Evolutionary conservation across 805 yeast genomes (phyloP), one percentile per base, ranked within the genome.

Genomic region (Starmera amethionina): DNA sequence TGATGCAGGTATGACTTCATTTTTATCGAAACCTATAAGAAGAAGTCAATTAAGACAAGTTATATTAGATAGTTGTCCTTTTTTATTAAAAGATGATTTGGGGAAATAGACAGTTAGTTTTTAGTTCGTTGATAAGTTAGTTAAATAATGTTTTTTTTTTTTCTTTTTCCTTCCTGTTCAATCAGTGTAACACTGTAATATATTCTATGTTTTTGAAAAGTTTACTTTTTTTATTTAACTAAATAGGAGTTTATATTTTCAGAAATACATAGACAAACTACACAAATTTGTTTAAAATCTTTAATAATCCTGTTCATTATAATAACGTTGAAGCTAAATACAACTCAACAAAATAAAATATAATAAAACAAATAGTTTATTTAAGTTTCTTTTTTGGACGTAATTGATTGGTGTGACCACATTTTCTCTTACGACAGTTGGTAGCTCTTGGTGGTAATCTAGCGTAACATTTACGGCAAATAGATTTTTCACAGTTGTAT

Each of bases 361-460:
- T 32, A 19, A 22, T 35, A 34, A 44, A 63, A 60, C 67, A 68
- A 68, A 65, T 61, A 65, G 73, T 68, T 73, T 75, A 89, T 80
- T 89, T 88, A 71, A 87, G 81, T 89, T 90, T 90, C 95, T 90
- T 90, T 95, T 90, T 93, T 76, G 97, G 97, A 81, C 98, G 88
- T 75, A 93, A 86, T 80, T 93, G 98, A 82, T 93, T 93, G 71
- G 96, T 79, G 94, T 93, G 98, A 68, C 98, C 98, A 77, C 98
- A 93, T 83, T 93, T 93, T 87, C 97, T 88, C 97, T 93, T 93
- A 81, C 98, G 88, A 83, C 98, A 93, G 96, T 93, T 93, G 75
- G 97, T 93, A 63, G 98, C 98, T 85, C 97, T 94, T 75, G 98
- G 96, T 68, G 98, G 98, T 68, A 93, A 89, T 82, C 98, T 93